A percentile compares a stretch with the other conserved stretches of the same genome.
Evolutionary conservation across 768 basidiomycete genomes (phyloP).

Genomic region (Hericium rajendrae): DNA sequence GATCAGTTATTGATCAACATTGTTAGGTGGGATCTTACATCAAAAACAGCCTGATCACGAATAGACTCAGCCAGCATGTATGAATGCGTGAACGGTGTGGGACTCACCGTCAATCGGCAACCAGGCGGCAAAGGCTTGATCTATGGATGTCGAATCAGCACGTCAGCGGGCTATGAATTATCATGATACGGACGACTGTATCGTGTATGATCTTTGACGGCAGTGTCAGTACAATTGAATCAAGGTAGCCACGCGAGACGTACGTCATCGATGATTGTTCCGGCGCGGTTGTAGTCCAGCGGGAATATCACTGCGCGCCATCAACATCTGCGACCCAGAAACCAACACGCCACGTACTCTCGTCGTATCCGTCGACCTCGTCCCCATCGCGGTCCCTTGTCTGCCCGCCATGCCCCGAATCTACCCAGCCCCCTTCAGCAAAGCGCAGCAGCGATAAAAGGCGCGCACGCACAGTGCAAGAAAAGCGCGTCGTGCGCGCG

Average conservation of each 20-base stretch:
- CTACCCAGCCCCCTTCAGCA: not conserved
- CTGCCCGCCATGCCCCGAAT: constrained; percentile 44
- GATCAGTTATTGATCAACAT: not conserved
- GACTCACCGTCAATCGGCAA: constrained; percentile 33
- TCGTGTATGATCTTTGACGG: constrained; percentile 9
- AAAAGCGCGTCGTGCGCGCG: constrained; percentile 36
- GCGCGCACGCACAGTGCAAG: constrained; percentile 24
- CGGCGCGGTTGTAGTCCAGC: constrained; percentile 33
- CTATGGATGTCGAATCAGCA: constrained; percentile 6
- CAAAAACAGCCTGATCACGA: constrained; percentile 8
- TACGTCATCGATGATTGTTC: constrained; percentile 42
- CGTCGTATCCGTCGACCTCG: constrained; percentile 31
- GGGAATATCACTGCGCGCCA: constrained; percentile 32
- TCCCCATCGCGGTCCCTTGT: constrained; percentile 30
- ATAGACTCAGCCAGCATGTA: not conserved
- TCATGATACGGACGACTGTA: constrained; percentile 2
- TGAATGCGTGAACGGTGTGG: not conserved
- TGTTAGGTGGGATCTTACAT: constrained; percentile 3
- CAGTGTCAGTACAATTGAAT: no score
- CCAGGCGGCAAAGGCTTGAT: constrained; percentile 35
- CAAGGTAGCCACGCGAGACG: constrained; percentile 7
- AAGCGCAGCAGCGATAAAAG: not conserved
- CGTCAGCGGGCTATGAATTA: not conserved
- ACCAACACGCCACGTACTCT: constrained; percentile 9
- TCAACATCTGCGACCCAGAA: not conserved